A percentile compares a stretch with the other conserved stretches of the same genome.
phyloP scores from a whole-genome alignment of 352 stramenopile genomes.

The Thalassiosira livingstoniorum region DNA sequence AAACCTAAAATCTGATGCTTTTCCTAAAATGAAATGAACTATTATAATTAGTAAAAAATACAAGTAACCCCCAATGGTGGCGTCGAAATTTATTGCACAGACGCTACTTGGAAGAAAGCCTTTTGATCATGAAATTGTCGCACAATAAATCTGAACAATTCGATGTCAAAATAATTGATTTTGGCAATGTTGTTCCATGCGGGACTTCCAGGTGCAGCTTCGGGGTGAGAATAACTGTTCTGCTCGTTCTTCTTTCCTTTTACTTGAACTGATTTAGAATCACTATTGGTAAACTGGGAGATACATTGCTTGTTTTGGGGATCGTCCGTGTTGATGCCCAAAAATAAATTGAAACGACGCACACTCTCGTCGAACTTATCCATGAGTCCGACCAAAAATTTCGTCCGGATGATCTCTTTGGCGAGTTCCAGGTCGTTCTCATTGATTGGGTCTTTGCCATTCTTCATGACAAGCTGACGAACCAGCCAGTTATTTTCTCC shows the following conservation, averaged over 20 bases:
- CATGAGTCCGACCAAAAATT: constrained; percentile 42
- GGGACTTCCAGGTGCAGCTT: constrained; percentile 10
- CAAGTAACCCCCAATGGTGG: too few species aligned
- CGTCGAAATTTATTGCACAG: constrained; percentile 2
- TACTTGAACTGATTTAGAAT: constrained; percentile 1
- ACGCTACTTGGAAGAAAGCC: constrained; percentile 5
- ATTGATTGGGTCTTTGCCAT: not conserved
- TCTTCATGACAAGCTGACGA: constrained; percentile 31
- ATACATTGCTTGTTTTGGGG: constrained; percentile 14
- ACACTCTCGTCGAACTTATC: constrained; percentile 37
- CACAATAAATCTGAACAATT: constrained; percentile 21
- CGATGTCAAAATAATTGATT: constrained; percentile 30
- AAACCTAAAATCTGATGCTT: too few species aligned
- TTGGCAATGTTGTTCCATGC: constrained; percentile 9
- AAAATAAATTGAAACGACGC: constrained; percentile 24
- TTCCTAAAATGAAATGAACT: too few species aligned
- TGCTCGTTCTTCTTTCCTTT: constrained; percentile 8
- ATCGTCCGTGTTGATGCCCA: constrained; percentile 9
- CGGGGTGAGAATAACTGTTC: constrained; percentile 27
- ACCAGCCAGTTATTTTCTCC: constrained; percentile 57
- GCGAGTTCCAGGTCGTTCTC: constrained; percentile 29
- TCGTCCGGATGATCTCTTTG: constrained; percentile 45
- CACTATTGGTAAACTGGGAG: constrained; percentile 13
- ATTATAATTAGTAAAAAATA: too few species aligned
- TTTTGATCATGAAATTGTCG: constrained; percentile 12